These are phyloP conservation scores for Alternaria infectoria DNA, from an alignment of 2,329 filamentous ascomycete species.

Conservation along the genomic window DNA sequence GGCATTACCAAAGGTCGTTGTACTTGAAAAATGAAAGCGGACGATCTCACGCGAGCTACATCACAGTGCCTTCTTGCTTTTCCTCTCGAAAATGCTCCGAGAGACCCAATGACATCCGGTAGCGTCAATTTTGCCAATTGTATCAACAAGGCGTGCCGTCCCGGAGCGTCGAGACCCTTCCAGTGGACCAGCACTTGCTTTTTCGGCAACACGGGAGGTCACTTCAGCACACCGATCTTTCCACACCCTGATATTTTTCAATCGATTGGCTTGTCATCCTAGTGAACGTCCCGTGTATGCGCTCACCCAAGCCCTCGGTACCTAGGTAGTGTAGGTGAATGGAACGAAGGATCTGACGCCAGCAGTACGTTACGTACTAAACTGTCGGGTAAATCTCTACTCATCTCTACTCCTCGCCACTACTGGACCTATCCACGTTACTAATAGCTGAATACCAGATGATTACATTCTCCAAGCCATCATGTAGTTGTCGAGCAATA, in stretches of 20 bases:
- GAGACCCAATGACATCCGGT: background rate
- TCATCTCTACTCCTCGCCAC: background rate
- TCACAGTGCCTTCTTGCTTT: background rate
- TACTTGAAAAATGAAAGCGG: background rate
- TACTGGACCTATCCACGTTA: no score
- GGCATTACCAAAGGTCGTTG: background rate
- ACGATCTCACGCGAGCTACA: background rate
- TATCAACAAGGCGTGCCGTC: background rate
- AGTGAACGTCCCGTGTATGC: background rate
- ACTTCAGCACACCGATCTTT: background rate
- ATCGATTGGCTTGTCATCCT: background rate
- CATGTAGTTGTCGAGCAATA: background rate
- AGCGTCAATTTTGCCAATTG: background rate
- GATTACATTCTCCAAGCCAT: background rate
- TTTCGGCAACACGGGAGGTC: background rate
- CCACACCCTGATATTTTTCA: background rate
- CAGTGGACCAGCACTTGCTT: background rate
- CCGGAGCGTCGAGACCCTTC: background rate
- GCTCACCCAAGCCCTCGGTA: background rate
- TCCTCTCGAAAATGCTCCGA: background rate
- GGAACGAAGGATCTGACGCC: background rate
- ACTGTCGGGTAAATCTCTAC: background rate
- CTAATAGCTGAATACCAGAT: background rate
- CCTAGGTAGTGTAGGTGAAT: background rate
- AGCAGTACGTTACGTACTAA: background rate